Conservation (phyloP, 768 basidiomycete species). For the Daedaleopsis sinensis region DNA sequence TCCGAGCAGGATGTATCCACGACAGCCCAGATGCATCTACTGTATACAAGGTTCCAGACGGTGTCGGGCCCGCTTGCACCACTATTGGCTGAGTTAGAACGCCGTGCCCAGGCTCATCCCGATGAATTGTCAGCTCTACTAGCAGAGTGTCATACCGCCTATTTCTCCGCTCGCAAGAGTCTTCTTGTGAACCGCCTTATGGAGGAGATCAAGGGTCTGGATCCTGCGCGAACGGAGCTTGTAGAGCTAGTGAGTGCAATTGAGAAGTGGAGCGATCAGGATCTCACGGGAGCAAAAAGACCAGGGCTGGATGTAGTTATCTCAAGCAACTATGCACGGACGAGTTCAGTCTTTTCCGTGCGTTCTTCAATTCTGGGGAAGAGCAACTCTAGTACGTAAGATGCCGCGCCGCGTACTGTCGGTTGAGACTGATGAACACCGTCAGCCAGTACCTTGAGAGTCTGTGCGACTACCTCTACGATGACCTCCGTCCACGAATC, state of each 20-base stretch:
- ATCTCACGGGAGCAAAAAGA: slow-evolving; percentile 47
- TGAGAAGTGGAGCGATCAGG: neutral
- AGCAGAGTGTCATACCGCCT: slow-evolving; percentile 85
- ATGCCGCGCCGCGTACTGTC: neutral
- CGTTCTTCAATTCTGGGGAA: slow-evolving; percentile 89
- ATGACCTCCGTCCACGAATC: slow-evolving; percentile 93
- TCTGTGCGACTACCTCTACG: slow-evolving; percentile 92
- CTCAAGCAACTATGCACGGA: slow-evolving; percentile 89
- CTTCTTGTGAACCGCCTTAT: slow-evolving; percentile 74
- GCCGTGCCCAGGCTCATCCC: slow-evolving; percentile 72
- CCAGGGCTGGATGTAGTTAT: slow-evolving; percentile 89
- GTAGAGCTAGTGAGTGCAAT: slow-evolving; percentile 72
- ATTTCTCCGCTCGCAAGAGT: slow-evolving; percentile 71
- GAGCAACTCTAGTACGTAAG: slow-evolving; percentile 64
- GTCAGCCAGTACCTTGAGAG: slow-evolving; percentile 84
- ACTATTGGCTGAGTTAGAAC: slow-evolving; percentile 83
- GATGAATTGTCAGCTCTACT: slow-evolving; percentile 84
- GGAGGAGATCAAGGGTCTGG: slow-evolving; percentile 82
- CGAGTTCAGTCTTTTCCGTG: slow-evolving; percentile 84
- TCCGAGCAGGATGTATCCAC: slow-evolving; percentile 66
- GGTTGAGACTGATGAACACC: neutral
- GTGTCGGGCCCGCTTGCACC: slow-evolving; percentile 74
- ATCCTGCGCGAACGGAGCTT: slow-evolving; percentile 78
- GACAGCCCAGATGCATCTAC: slow-evolving; percentile 79
- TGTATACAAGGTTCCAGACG: slow-evolving; percentile 87